Base-by-base conservation (phyloP, 2,329 filamentous ascomycete species). In the Clonostachys rhizophaga region DNA sequence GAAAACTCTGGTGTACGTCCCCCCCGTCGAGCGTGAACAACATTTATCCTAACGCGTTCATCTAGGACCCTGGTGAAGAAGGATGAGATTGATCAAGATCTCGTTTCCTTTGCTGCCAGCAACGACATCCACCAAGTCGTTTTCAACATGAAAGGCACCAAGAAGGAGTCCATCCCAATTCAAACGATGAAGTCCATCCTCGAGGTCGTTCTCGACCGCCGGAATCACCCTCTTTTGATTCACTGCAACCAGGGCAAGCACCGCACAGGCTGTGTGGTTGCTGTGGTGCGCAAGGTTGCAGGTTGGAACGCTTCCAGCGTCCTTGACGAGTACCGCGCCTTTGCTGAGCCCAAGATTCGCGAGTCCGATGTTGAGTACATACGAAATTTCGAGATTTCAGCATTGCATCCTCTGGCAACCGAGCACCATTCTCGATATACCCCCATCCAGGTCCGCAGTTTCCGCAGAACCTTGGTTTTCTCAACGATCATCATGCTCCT, bases 171-270 rank as follows among this genome's bases (percentile, higher is more conserved):
- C 9, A 89, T 89, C 35, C 79, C 86, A 1, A 61, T 81, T 8
- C 65, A 73, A 41, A 81, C 83, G 24, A 89, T 96, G 76, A 76
- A 78, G 51, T 71, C 79, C 8, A 89, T 92, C 42, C 74, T 95
- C 20, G 72, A 79, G 12, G 70, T 92, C 40, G 78, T 92, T 39
- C 74, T 92, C 46, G 80, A 95, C 58, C 77, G 77, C 43, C 67
- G 74, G 34, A 90, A 95, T 52, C 84, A 94, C 54, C 91, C 91
- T 1, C 67, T 96, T 11, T 75, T 96, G 37, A 79, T 96, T 42
- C 91, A 96, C 65, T 96, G 91, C 76, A 96, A 96, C 62, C 91
- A 95, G 56, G 91, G 91, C 61, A 94, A 89, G 78, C 91, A 96
- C 61, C 86, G 91, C 49, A 96, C 91, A 16, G 91, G 91, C 18